phyloP scores from a whole-genome alignment of 352 stramenopile genomes.

The Discostella stelligera region DNA sequence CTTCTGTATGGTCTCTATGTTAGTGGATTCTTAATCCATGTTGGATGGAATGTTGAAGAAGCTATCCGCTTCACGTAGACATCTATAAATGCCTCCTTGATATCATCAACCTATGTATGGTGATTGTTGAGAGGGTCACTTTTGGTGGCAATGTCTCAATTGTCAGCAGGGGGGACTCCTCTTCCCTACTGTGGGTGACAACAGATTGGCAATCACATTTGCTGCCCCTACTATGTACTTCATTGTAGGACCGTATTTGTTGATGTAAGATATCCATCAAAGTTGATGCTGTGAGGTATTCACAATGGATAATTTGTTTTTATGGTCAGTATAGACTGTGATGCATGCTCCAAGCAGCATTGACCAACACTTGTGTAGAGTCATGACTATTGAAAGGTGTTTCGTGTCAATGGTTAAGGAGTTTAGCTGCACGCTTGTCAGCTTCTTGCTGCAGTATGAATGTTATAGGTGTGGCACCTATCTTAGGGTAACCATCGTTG shows the following conservation, averaged over 20 bases:
- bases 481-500: too few species aligned
- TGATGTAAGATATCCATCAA: conserved; percentile 34
- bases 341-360: conserved; percentile 38
- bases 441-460: conserved; percentile 50
- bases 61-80: background rate
- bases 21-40: background rate
- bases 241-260: conserved; percentile 35
- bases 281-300: conserved; percentile 21
- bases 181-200: background rate
- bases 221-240: conserved; percentile 19
- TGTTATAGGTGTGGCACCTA: conserved; percentile 24
- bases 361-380: conserved; percentile 18
- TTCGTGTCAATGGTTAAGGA: conserved; percentile 53
- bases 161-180: background rate
- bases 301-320: conserved; percentile 13
- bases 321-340: conserved; percentile 49
- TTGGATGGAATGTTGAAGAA: background rate
- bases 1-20: background rate
- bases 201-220: conserved; percentile 13
- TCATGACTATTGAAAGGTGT: conserved; percentile 44
- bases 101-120: background rate
- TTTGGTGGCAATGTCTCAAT: background rate
- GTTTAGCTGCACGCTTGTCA: conserved; percentile 36
- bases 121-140: background rate
- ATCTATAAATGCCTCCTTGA: background rate